Evolutionary conservation across 2,329 filamentous ascomycete species (phyloP), one percentile per base, ranked within the genome.

Genomic region (Colletotrichum acutatum): DNA sequence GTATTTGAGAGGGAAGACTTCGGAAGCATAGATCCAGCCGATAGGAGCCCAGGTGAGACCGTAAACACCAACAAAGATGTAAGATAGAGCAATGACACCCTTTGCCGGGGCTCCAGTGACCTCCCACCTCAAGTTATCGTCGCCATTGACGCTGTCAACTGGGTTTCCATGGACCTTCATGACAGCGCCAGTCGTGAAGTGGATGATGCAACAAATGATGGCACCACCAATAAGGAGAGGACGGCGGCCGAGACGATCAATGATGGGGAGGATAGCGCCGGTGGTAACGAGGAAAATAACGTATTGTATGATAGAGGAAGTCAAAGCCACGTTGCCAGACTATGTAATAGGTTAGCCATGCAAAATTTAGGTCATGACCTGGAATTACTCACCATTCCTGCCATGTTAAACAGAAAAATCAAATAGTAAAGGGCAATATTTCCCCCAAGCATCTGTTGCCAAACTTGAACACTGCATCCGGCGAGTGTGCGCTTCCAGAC

Each of bases 371-470:
- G 37, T 19, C 2, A 37, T 6, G 6, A 7, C 6, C 0, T 3
- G 14, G 5, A 42, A 16, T 19, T 7, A 42, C 37, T 7, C 14
- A 42, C 37, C 37, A 42, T 14, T 14, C 37, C 37, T 5, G 37
- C 37, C 14, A 42, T 42, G 16, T 42, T 42, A 19, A 42, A 42
- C 6, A 42, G 30, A 12, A 32, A 32, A 11, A 42, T 42, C 0
- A 42, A 16, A 42, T 92, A 91, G 77, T 91, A 90, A 68, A 89
- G 84, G 76, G 88, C 88, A 2, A 89, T 86, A 64, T 90, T 90
- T 64, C 88, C 89, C 7, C 88, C 88, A 0, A 87, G 84, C 19
- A 90, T 78, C 60, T 90, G 89, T 53, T 89, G 87, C 88, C 84
- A 90, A 19, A 90, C 85, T 78, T 90, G 88, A 0, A 86, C 87